These are phyloP conservation scores for Boletus fagicola DNA, from an alignment of 768 basidiomycete species.

Conservation along the genomic window DNA sequence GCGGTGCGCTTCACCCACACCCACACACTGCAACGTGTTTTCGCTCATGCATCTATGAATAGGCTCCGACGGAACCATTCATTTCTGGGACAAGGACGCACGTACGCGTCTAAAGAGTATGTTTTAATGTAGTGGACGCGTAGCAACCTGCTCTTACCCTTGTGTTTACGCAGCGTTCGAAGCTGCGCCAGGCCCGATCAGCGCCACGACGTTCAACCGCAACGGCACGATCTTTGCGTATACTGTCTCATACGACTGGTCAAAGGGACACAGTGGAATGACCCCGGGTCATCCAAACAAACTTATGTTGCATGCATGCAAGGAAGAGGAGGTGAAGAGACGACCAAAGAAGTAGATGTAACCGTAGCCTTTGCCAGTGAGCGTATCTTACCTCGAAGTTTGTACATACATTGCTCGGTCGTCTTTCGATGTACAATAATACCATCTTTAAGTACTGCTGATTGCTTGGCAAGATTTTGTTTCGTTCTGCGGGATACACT, in stretches of 20 bases:
- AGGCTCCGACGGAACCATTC: constrained; percentile 84
- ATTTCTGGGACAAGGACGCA: constrained; percentile 94
- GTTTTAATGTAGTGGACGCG: not conserved
- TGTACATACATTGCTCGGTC: constrained; percentile 5
- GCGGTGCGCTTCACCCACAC: constrained; percentile 46
- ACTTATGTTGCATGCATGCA: constrained; percentile 79
- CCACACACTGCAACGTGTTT: constrained; percentile 20
- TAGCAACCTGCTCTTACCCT: constrained; percentile 1
- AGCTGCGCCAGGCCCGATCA: constrained; percentile 68
- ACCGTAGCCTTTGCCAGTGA: not conserved
- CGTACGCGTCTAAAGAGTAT: constrained; percentile 88
- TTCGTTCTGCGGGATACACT: not conserved
- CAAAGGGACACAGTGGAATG: constrained; percentile 86
- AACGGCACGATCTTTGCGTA: constrained; percentile 90
- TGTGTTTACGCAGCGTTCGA: constrained; percentile 60
- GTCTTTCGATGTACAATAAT: constrained; percentile 17
- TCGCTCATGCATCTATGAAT: constrained; percentile 8
- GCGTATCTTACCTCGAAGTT: constrained; percentile 4
- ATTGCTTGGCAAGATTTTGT: not conserved
- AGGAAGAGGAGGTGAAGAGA: constrained; percentile 85
- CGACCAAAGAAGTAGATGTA: constrained; percentile 36
- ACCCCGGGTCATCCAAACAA: constrained; percentile 69
- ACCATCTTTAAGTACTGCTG: not conserved
- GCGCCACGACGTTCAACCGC: constrained; percentile 81
- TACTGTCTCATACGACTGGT: constrained; percentile 92